A percentile compares a stretch with the other conserved stretches of the same genome.
Evolutionary conservation across 805 yeast species (phyloP).

Genomic region (Nakazawaea sp.): DNA sequence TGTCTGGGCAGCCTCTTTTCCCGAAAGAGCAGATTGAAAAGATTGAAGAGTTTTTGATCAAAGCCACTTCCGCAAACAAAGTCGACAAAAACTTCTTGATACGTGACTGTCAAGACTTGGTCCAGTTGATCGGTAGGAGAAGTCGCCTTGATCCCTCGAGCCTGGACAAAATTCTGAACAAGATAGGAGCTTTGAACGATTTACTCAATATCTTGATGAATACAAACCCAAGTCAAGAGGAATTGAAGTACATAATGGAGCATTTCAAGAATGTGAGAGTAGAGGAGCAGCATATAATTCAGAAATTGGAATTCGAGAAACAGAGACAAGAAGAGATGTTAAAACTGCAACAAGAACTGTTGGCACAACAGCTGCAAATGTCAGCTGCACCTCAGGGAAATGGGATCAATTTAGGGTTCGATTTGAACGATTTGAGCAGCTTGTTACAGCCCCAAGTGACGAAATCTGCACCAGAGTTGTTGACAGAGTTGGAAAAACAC

Average conservation of each 20-base stretch:
- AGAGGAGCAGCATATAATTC: constrained; percentile 24
- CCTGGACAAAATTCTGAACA: constrained; percentile 34
- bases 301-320: constrained; percentile 15
- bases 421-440: constrained; percentile 5
- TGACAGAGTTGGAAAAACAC: neutral
- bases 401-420: constrained; percentile 8
- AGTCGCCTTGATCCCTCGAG: constrained; percentile 23
- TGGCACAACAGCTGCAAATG: constrained; percentile 7
- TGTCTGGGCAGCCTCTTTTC: constrained; percentile 65
- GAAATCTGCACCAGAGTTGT: constrained; percentile 2
- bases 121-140: constrained; percentile 36
- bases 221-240: constrained; percentile 19
- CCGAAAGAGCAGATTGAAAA: constrained; percentile 59
- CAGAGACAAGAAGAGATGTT: constrained; percentile 17
- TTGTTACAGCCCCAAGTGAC: constrained; percentile 3
- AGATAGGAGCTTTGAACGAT: constrained; percentile 37
- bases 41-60: constrained; percentile 68
- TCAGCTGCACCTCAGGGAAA: constrained; percentile 2
- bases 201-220: constrained; percentile 31
- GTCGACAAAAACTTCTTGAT: constrained; percentile 16
- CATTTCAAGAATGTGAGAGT: constrained; percentile 24
- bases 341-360: neutral
- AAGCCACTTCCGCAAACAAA: constrained; percentile 40
- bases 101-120: constrained; percentile 27
- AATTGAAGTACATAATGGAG: constrained; percentile 23